phyloP scores from a whole-genome alignment of 768 basidiomycete species.

The Dentipellis sp. region DNA sequence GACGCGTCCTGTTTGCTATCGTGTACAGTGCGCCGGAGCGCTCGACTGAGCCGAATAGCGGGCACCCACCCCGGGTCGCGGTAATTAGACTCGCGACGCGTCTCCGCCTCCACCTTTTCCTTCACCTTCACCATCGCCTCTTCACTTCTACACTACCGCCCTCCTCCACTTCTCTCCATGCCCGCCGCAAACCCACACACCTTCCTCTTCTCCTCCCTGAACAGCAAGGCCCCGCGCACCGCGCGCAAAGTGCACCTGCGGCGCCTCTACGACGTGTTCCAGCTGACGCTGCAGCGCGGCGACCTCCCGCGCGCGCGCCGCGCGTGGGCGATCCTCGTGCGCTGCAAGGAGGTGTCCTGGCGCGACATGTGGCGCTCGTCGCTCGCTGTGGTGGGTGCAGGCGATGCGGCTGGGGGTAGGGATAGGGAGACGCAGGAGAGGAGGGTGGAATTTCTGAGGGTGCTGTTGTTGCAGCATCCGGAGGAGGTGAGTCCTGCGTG shows the following conservation, averaged over 20 bases:
- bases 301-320: constrained; percentile 55
- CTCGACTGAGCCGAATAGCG: background rate
- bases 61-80: background rate
- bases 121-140: background rate
- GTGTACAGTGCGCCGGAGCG: background rate
- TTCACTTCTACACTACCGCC: background rate
- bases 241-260: constrained; percentile 65
- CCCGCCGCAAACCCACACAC: constrained; percentile 22
- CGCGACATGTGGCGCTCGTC: constrained; percentile 57
- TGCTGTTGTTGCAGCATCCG: constrained; percentile 62
- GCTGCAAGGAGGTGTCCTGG: constrained; percentile 77
- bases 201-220: constrained; percentile 58
- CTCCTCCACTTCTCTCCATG: too few species aligned
- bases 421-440: constrained; percentile 13
- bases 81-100: background rate
- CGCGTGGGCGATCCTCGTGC: constrained; percentile 66
- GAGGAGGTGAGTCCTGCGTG: constrained; percentile 37
- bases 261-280: constrained; percentile 65
- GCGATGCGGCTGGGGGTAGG: constrained; percentile 5
- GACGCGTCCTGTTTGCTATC: background rate
- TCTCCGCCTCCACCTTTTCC: background rate
- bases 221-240: constrained; percentile 37
- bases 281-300: constrained; percentile 40
- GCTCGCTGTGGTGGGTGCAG: too few species aligned
- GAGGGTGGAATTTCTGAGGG: constrained; percentile 51